Conservation (phyloP, 495 filamentous ascomycete species). For the Neurospora discreta region DNA sequence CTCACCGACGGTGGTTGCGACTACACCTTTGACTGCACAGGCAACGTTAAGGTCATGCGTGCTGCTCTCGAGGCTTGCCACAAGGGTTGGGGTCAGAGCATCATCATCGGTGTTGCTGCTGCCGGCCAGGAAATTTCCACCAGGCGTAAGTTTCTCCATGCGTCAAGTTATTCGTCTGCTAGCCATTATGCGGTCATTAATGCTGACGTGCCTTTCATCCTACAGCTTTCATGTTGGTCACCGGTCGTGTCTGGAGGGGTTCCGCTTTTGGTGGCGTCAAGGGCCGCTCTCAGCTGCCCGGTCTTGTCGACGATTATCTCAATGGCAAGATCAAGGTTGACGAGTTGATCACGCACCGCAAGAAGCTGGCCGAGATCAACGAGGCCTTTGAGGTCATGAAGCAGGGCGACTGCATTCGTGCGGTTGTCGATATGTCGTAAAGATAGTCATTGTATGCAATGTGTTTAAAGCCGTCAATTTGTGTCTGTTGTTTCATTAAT, state of each 20-base stretch:
- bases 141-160: conserved; percentile 57
- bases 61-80: conserved; percentile 95
- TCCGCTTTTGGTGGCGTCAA: conserved; percentile 98
- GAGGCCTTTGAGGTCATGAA: conserved; percentile 89
- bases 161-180: neutral
- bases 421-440: conserved; percentile 52
- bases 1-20: conserved; percentile 99
- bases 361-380: conserved; percentile 72
- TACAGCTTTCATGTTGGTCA: conserved; percentile 94
- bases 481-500: neutral
- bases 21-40: conserved; percentile 99
- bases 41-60: conserved; percentile 93
- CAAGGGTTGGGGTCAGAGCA: conserved; percentile 98
- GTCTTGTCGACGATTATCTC: conserved; percentile 84
- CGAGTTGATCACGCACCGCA: conserved; percentile 97
- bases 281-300: conserved; percentile 83
- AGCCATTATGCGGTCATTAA: conserved; percentile 1
- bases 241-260: conserved; percentile 93
- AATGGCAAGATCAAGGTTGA: conserved; percentile 89
- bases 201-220: conserved; percentile 14
- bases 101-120: conserved; percentile 94
- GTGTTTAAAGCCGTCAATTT: conserved; percentile 1
- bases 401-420: conserved; percentile 88
- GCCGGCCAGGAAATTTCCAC: conserved; percentile 96
- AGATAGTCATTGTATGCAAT: neutral